These are phyloP conservation scores for Dryas drummondii DNA, from an alignment of 306 rosid genomes.

Conservation along the genomic window DNA sequence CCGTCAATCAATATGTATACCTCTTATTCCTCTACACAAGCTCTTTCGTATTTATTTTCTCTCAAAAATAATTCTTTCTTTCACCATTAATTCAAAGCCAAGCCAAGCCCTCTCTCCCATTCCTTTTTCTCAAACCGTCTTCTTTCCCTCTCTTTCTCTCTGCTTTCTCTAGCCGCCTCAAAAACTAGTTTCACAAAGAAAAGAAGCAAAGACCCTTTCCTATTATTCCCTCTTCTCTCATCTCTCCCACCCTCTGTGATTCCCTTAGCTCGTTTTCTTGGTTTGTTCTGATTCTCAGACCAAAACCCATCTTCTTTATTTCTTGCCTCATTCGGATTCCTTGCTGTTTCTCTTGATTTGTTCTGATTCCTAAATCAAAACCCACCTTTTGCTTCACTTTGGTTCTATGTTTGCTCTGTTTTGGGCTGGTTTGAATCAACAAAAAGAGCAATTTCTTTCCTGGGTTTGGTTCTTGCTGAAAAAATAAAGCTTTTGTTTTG, in stretches of 20 bases:
- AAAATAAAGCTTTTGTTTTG: too few species aligned
- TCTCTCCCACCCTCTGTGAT: conserved; percentile 25
- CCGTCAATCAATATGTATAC: conserved; percentile 9
- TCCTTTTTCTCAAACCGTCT: conserved; percentile 34
- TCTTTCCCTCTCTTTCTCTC: conserved; percentile 21
- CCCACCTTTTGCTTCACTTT: conserved; percentile 23
- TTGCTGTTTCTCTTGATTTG: neutral
- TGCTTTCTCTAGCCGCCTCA: conserved; percentile 27
- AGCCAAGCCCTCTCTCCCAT: conserved; percentile 19
- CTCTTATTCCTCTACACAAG: conserved; percentile 15
- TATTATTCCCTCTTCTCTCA: conserved; percentile 41
- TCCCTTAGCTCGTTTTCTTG: conserved; percentile 4
- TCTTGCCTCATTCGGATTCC: conserved; percentile 25
- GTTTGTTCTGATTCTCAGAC: conserved; percentile 28
- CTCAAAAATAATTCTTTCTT: conserved; percentile 25
- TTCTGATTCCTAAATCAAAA: conserved; percentile 20
- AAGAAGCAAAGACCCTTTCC: conserved; percentile 58
- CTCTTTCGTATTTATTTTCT: conserved; percentile 28
- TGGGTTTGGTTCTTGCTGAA: neutral
- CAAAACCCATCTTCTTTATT: conserved; percentile 22
- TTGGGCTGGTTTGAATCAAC: neutral
- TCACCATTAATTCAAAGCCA: conserved; percentile 21
- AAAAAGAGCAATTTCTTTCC: neutral
- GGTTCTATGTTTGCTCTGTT: conserved; percentile 14
- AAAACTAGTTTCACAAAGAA: neutral